Base-by-base conservation (phyloP, 208 protist species). In the Leishmania amazonensis region DNA sequence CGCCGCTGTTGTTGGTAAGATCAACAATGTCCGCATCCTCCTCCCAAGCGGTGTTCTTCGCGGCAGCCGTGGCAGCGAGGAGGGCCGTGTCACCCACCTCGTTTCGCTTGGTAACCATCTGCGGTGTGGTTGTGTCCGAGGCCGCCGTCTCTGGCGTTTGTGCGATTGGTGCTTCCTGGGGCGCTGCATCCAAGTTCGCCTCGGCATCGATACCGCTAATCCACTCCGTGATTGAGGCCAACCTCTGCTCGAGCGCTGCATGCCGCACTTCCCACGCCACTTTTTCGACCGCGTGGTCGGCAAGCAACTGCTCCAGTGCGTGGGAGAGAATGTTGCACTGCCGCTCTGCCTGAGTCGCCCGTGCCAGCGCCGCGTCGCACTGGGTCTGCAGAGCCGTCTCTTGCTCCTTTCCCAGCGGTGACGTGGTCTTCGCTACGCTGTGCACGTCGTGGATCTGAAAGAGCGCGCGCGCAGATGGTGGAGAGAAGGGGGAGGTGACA, bases 401-500 rank as follows among this genome's bases (percentile, higher is more conserved):
- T n/a, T n/a, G 53, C 42, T 17, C 45, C 21, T 49, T 57, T 42
- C 38, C 51, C 58, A 45, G 47, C n/a, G 54, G 68, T 2, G 35
- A 53, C 45, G 77, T 49, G 24, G 75, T 49, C 24, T 28, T 21
- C 68, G 57, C 68, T 3, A n/a, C 54, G 65, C 73, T 81, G 38
- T 79, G 78, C 21, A 76, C 54, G 49, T 85, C 73, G 19, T 79
- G 76, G 57, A 73, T 75, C 51, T 82, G 82, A 51, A 85, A 85
- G 13, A 85, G 78, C 64, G 74, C 78, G 5, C 82, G 82, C n/a
- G 82, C 82, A 3, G 82, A 85, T 3, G 82, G 82, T 51, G 82
- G 82, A 17, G 78, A 85, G 7, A 51, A 35, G 24, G 78, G 82
- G 11, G 78, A 85, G 28, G 70, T 75, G 28, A 62, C 64, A 38